Evolutionary conservation across 129 eudicot species (phyloP), one percentile per base, ranked within the genome.

Genomic region (Pittosporum tobira): DNA sequence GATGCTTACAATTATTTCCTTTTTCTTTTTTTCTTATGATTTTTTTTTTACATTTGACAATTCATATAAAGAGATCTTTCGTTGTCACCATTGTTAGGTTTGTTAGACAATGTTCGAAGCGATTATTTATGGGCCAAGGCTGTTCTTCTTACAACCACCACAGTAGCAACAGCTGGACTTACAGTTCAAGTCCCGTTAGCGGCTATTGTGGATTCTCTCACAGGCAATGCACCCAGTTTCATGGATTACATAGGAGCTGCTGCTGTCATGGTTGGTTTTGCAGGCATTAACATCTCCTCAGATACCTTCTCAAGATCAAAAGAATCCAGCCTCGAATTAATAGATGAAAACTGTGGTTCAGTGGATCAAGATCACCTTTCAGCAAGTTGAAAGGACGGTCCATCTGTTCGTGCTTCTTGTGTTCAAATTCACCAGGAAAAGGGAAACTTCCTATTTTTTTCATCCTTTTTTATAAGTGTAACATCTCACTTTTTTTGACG

Each of bases 121-220:
- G 99, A 91, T 60, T 91, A 86, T 68, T 61, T 91, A 16, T 91
- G 99, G 99, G 96, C 94, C 67, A 91, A 86, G 75, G 99, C 99
- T 24, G 96, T 91, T 63, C 81, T 86, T 69, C 86, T 91, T 8
- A 91, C 99, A 11, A 75, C 91, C 13, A 87, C 99, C 61, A 91
- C 99, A 11, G 99, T 91, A 40, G 99, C 99, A 31, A 91, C 99
- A 48, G 99, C 99, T 20, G 99, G 99, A 58, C 96, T 91, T 28
- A 76, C 96, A 1, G 87, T 91, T 74, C 99, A 91, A 71, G 94
- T 91, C 13, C 96, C 96, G 3, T 75, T 91, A 46, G 99, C 99
- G 1, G 94, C 96, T 5, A 51, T 91, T 58, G 96, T 87, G 64
- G 99, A 91, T 71, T 63, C 90, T 18, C 30, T 91, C 29, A 87